A percentile compares a stretch with the other conserved stretches of the same genome.
phyloP scores from a whole-genome alignment of 306 rosid species.

The Echinosophora koreensis region DNA sequence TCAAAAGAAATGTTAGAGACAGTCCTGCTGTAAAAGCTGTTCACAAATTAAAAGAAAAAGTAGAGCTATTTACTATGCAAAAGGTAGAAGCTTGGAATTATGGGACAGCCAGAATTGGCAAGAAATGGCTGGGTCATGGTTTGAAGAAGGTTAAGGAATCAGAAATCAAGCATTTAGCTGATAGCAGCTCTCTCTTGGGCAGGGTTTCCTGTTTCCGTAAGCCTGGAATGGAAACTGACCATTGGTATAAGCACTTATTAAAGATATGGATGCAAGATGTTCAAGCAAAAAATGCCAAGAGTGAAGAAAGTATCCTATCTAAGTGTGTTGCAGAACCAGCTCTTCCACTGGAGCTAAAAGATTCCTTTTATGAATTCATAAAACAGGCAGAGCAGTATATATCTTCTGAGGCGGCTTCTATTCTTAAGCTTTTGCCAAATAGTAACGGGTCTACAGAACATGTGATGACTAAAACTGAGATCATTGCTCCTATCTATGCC shows the following conservation, averaged over 20 bases:
- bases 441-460: slow-evolving; percentile 54
- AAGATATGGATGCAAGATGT: slow-evolving; percentile 88
- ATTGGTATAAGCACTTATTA: slow-evolving; percentile 84
- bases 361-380: slow-evolving; percentile 75
- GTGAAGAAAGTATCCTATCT: slow-evolving; percentile 72
- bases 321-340: slow-evolving; percentile 74
- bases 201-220: slow-evolving; percentile 74
- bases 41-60: slow-evolving; percentile 85
- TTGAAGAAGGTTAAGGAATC: slow-evolving; percentile 94
- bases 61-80: slow-evolving; percentile 76
- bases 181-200: slow-evolving; percentile 62
- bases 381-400: slow-evolving; percentile 71
- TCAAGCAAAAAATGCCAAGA: slow-evolving; percentile 61
- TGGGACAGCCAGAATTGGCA: slow-evolving; percentile 76
- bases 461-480: slow-evolving; percentile 58
- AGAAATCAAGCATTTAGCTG: slow-evolving; percentile 82
- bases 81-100: slow-evolving; percentile 80
- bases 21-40: slow-evolving; percentile 79
- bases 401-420: slow-evolving; percentile 74
- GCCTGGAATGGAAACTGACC: slow-evolving; percentile 94
- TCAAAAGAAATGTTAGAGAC: slow-evolving; percentile 67
- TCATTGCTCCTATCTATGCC: slow-evolving; percentile 71
- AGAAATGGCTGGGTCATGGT: slow-evolving; percentile 93
- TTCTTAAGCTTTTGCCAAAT: slow-evolving; percentile 70
- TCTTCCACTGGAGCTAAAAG: slow-evolving; percentile 73